Evolutionary conservation across 495 filamentous ascomycete genomes (phyloP).

Genomic region (Neurospora africana): DNA sequence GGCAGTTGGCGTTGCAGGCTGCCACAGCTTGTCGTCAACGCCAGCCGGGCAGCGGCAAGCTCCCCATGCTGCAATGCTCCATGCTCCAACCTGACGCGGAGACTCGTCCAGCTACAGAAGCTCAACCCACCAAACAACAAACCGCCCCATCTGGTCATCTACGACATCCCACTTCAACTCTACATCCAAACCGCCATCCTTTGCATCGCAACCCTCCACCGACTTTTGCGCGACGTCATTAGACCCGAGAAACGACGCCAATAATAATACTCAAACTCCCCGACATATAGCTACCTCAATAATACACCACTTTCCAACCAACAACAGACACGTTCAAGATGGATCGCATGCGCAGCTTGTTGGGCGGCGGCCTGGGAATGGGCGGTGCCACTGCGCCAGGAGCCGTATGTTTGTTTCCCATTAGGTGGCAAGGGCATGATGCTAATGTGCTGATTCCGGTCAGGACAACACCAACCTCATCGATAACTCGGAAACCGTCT

Average conservation of each 20-base stretch:
- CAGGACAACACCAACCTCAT: slow-evolving; percentile 82
- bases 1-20: slow-evolving; percentile 17
- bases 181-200: background rate
- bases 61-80: background rate
- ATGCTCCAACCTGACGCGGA: background rate
- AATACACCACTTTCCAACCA: background rate
- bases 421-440: background rate
- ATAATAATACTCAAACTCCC: background rate
- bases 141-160: background rate
- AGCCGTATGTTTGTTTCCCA: slow-evolving; percentile 51
- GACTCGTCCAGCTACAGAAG: background rate
- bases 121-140: background rate
- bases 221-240: background rate
- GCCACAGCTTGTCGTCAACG: slow-evolving; percentile 30
- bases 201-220: background rate
- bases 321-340: slow-evolving; percentile 36
- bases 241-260: background rate
- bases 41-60: background rate
- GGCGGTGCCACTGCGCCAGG: slow-evolving; percentile 49
- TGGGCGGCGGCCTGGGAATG: slow-evolving; percentile 69
- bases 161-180: background rate
- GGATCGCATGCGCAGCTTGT: slow-evolving; percentile 80
- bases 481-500: slow-evolving; percentile 98
- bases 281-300: background rate
- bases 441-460: background rate